Conservation (phyloP, 331 rosid species). For the Acacia pycnantha region DNA sequence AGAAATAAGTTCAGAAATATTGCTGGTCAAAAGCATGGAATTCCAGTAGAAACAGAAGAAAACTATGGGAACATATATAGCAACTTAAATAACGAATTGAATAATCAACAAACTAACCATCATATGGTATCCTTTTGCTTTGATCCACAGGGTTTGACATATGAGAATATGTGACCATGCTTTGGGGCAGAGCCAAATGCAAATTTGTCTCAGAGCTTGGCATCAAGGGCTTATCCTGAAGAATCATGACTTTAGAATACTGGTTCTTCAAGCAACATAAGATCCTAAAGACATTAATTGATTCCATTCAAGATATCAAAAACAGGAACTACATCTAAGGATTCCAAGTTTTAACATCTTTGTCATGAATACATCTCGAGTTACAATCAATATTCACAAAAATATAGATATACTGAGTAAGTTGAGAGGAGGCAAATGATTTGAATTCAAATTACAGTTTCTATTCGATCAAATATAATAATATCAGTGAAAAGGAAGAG, state of each 20-base stretch:
- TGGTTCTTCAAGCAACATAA: conserved; percentile 70
- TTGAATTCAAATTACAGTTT: neutral
- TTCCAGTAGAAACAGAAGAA: neutral
- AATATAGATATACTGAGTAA: conserved; percentile 2
- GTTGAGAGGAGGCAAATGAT: neutral
- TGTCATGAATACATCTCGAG: conserved; percentile 19
- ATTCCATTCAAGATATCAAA: conserved; percentile 48
- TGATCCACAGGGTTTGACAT: conserved; percentile 50
- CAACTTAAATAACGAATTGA: neutral
- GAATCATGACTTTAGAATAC: conserved; percentile 75
- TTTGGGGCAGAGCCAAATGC: conserved; percentile 48
- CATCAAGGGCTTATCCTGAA: conserved; percentile 90
- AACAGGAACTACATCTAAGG: conserved; percentile 38
- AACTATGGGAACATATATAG: neutral
- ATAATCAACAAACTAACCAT: conserved; percentile 56
- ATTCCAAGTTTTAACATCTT: conserved; percentile 30
- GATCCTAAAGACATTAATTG: conserved; percentile 61
- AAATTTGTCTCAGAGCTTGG: conserved; percentile 56
- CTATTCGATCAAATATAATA: neutral
- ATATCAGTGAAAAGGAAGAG: neutral
- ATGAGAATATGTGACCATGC: conserved; percentile 58
- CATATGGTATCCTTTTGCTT: conserved; percentile 50
- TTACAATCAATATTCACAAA: conserved; percentile 22
- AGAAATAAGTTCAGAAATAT: neutral
- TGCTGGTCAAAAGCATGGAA: neutral